Percentiles rank a stretch among this genome's conserved stretches.
phyloP scores from a whole-genome alignment of 345 rosid species.

The Gossypioides kirkii region DNA sequence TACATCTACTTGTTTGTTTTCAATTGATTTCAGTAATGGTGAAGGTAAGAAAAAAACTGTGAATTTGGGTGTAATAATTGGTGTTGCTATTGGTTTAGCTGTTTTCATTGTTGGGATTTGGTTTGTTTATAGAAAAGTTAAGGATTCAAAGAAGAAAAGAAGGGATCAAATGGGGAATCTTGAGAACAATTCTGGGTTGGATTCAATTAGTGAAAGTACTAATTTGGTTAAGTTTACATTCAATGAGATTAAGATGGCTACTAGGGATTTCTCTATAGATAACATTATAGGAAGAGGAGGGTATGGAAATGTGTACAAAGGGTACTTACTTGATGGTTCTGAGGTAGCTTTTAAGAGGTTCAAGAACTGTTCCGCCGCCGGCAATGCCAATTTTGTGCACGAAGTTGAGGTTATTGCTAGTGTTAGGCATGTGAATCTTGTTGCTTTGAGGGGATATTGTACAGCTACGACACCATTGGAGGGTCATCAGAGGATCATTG shows the following conservation, averaged over 20 bases:
- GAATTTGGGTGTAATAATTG: conserved; percentile 27
- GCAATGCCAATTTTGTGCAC: conserved; percentile 63
- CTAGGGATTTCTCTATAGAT: conserved; percentile 63
- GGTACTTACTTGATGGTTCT: conserved; percentile 56
- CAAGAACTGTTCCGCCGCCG: conserved; percentile 74
- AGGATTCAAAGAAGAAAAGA: conserved; percentile 23
- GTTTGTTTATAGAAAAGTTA: conserved; percentile 31
- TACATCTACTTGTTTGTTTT: conserved; percentile 62
- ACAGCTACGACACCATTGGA: conserved; percentile 66
- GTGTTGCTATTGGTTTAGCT: conserved; percentile 28
- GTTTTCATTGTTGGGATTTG: conserved; percentile 34
- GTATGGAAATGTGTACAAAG: conserved; percentile 80
- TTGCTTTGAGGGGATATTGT: conserved; percentile 75
- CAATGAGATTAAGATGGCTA: conserved; percentile 74
- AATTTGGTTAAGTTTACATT: conserved; percentile 50
- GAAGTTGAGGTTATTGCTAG: conserved; percentile 91
- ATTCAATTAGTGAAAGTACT: conserved; percentile 58
- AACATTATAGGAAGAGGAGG: conserved; percentile 82
- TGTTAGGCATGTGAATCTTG: conserved; percentile 79
- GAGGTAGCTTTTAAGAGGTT: conserved; percentile 89
- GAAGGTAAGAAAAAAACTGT: conserved; percentile 22
- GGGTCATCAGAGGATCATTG: conserved; percentile 94
- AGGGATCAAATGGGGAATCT: conserved; percentile 16
- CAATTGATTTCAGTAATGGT: conserved; percentile 26
- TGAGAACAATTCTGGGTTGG: conserved; percentile 39